phyloP scores from a whole-genome alignment of 1,284 basidiomycete genomes.

The Pholiota adiposa region DNA sequence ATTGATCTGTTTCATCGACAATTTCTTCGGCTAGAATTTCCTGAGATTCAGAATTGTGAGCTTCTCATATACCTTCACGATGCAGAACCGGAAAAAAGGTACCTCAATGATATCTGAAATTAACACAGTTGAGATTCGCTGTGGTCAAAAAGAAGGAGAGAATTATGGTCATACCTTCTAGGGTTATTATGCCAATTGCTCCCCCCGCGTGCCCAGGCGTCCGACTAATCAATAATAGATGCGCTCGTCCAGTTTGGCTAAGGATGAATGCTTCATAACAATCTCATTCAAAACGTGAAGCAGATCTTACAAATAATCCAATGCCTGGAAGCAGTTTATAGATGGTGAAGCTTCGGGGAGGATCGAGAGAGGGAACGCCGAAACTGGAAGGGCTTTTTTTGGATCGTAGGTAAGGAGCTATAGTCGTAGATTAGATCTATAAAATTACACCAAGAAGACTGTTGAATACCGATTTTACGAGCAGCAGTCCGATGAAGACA shows the following conservation, averaged over 20 bases:
- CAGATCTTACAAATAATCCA: constrained; percentile 77
- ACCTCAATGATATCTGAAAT: constrained; percentile 73
- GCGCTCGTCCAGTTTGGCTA: constrained; percentile 95
- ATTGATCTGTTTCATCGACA: constrained; percentile 89
- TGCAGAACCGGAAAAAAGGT: neutral
- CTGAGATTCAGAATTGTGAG: constrained; percentile 68
- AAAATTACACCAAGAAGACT: constrained; percentile 27
- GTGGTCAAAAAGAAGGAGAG: neutral
- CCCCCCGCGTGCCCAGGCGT: constrained; percentile 84
- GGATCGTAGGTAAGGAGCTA: constrained; percentile 93
- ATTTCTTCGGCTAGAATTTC: constrained; percentile 90
- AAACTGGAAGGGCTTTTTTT: constrained; percentile 78
- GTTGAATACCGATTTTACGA: constrained; percentile 75
- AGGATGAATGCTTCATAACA: neutral
- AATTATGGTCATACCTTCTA: constrained; percentile 57
- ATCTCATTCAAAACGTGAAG: too few relatives aligned
- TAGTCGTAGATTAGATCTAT: constrained; percentile 80
- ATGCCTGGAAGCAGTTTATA: constrained; percentile 85
- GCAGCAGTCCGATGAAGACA: constrained; percentile 86
- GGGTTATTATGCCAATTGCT: constrained; percentile 81
- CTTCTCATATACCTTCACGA: too few relatives aligned
- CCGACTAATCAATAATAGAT: constrained; percentile 86
- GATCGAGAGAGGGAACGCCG: constrained; percentile 75
- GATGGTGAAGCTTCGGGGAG: constrained; percentile 89
- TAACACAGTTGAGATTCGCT: neutral